phyloP scores from a whole-genome alignment of 345 rosid species.

The Balakata baccata region DNA sequence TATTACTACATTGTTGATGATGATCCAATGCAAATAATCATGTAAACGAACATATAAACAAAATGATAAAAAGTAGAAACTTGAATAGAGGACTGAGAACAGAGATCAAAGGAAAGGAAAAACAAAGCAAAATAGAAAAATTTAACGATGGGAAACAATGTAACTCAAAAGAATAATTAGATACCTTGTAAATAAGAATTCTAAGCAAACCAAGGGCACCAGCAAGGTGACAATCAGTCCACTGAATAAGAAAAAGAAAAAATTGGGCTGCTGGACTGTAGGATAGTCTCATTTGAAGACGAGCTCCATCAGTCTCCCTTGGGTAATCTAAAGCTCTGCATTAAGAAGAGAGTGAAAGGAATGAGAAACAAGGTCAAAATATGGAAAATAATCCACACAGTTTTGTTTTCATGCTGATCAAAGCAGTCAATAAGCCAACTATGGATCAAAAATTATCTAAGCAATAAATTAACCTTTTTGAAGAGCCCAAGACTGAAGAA shows the following conservation, averaged over 20 bases:
- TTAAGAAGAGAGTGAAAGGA: background rate
- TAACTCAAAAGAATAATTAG: slow-evolving; percentile 1
- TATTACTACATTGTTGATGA: slow-evolving; percentile 10
- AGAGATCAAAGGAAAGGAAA: background rate
- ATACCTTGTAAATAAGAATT: slow-evolving; percentile 47
- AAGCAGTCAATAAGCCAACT: background rate
- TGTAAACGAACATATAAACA: background rate
- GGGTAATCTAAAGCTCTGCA: slow-evolving; percentile 28
- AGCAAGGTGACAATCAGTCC: slow-evolving; percentile 90
- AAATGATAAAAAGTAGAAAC: background rate
- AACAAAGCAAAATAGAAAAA: background rate
- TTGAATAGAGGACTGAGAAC: slow-evolving; percentile 12
- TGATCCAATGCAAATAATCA: background rate
- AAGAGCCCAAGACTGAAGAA: background rate
- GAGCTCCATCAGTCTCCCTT: slow-evolving; percentile 29
- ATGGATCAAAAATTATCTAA: background rate
- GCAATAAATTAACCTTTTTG: background rate
- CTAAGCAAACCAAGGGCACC: slow-evolving; percentile 87
- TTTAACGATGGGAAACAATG: background rate
- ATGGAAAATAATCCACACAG: background rate
- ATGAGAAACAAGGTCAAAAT: background rate
- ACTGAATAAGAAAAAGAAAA: slow-evolving; percentile 86
- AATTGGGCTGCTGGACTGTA: slow-evolving; percentile 70
- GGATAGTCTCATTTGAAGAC: slow-evolving; percentile 27
- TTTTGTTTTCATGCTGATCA: background rate